Base-by-base conservation (phyloP, 306 rosid species). In the Casuarina equisetifolia region DNA sequence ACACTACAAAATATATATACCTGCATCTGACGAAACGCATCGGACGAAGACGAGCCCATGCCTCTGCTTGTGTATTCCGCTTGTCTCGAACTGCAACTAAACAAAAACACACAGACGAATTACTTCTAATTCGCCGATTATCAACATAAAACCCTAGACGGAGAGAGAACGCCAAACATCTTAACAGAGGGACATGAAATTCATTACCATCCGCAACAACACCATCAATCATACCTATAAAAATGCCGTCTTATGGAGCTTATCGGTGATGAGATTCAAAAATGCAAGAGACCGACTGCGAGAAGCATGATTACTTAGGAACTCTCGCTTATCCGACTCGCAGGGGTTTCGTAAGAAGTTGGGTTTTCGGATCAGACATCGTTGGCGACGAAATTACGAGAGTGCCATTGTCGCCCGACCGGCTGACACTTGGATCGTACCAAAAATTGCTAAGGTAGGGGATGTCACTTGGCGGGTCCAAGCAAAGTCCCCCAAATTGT, bases 21-120 rank as follows among this genome's bases (percentile, higher is more conserved):
- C 93, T 82, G 93, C 77, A 82, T 61, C 39, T 81, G 84, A 39
- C 90, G 84, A 49, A 80, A 62, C 72, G 74, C 75, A 4, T 86
- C 85, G 46, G 79, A 64, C 15, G 92, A 86, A 85, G 91, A 80
- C 42, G 90, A 90, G 83, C 84, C 86, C 92, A 86, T 89, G 70
- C 48, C 11, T 76, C 55, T 43, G 73, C 70, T 70, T 53, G 73
- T 46, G 45, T 74, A 44, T 44, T 69, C 11, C 32, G 12, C 39
- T 58, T 40, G 52, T 50, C 40, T 44, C 10, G 13, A 39, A 72
- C 42, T 32, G 16, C 17, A 38, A 67, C 10, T 17, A 66, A 52
- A 12, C 2, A 42, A 17, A 5, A 25, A 49, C 36, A 16, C 8
- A 50, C 4, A 32, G 5, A 69, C 3, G 43, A 64, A 51, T 62